A percentile compares a stretch with the other conserved stretches of the same genome.
These are phyloP conservation scores for Bruguiera parviflora DNA, from an alignment of 345 rosid species.

Conservation along the genomic window DNA sequence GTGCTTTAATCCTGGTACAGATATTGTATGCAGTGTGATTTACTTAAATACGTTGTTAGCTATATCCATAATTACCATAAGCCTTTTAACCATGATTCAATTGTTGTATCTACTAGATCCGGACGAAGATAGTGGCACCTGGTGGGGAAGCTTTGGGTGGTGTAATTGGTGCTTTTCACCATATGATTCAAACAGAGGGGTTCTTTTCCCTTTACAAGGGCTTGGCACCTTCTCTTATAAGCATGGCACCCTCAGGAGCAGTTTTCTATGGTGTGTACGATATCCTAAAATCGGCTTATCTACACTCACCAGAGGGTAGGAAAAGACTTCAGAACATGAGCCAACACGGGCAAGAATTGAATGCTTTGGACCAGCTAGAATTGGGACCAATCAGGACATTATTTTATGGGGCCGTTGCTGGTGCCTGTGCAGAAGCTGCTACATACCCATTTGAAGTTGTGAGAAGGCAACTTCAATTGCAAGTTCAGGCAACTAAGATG, in stretches of 20 bases:
- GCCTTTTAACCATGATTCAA: not conserved
- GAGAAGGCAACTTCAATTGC: constrained; percentile 70
- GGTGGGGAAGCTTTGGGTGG: constrained; percentile 79
- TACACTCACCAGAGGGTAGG: constrained; percentile 58
- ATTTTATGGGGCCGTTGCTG: constrained; percentile 65
- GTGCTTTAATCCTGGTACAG: not conserved
- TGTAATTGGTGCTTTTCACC: constrained; percentile 55
- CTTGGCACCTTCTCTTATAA: constrained; percentile 59
- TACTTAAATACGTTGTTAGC: not conserved
- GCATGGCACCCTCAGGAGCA: constrained; percentile 79
- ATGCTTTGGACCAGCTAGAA: constrained; percentile 69
- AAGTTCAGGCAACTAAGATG: constrained; percentile 52
- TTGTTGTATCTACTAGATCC: constrained; percentile 41
- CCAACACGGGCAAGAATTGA: constrained; percentile 48
- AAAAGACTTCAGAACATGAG: constrained; percentile 59
- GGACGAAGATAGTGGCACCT: constrained; percentile 70
- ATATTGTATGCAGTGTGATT: not conserved
- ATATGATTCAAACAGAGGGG: constrained; percentile 66
- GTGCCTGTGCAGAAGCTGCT: constrained; percentile 79
- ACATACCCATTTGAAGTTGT: constrained; percentile 78
- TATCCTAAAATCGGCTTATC: constrained; percentile 58
- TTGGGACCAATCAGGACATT: constrained; percentile 67
- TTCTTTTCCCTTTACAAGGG: constrained; percentile 72
- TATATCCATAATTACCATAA: not conserved
- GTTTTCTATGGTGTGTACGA: constrained; percentile 73